A percentile compares a stretch with the other conserved stretches of the same genome.
phyloP scores from a whole-genome alignment of 768 basidiomycete species.

The Crucibulum laeve region DNA sequence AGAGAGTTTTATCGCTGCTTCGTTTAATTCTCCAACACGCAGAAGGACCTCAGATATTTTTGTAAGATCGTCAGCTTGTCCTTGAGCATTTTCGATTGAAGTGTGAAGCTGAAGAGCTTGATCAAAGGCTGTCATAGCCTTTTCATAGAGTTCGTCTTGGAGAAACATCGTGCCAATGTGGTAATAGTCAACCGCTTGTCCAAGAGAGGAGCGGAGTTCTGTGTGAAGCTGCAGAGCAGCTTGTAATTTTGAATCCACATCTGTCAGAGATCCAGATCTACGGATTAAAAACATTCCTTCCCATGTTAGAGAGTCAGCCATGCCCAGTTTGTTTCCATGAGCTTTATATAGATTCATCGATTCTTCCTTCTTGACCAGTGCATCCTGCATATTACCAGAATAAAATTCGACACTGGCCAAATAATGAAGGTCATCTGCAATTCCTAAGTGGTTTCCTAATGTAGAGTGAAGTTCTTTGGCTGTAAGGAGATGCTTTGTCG shows the following conservation, averaged over 20 bases:
- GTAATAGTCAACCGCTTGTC: constrained; percentile 14
- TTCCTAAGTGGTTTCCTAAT: constrained; percentile 2
- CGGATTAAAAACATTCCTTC: neutral
- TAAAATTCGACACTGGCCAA: neutral
- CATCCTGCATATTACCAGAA: neutral
- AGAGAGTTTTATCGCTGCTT: constrained; percentile 10
- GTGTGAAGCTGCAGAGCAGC: constrained; percentile 5
- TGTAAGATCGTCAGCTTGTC: constrained; percentile 13
- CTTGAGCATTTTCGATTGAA: constrained; percentile 11
- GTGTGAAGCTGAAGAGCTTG: constrained; percentile 8
- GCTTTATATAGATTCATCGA: neutral
- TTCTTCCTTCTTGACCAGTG: neutral
- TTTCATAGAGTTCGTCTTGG: constrained; percentile 4
- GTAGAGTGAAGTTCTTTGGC: neutral
- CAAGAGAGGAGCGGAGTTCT: constrained; percentile 7
- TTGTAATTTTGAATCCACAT: neutral
- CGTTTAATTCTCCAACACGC: constrained; percentile 7
- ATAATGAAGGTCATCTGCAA: constrained; percentile 5
- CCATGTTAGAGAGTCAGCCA: neutral
- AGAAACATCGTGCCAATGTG: constrained; percentile 11
- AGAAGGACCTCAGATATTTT: constrained; percentile 9
- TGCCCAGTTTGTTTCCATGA: neutral
- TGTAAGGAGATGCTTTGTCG: neutral
- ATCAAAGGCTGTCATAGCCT: constrained; percentile 10
- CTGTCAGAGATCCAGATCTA: too few species aligned